Evolutionary conservation across 2,329 filamentous ascomycete genomes (phyloP).

Genomic region (Alternaria sp.): DNA sequence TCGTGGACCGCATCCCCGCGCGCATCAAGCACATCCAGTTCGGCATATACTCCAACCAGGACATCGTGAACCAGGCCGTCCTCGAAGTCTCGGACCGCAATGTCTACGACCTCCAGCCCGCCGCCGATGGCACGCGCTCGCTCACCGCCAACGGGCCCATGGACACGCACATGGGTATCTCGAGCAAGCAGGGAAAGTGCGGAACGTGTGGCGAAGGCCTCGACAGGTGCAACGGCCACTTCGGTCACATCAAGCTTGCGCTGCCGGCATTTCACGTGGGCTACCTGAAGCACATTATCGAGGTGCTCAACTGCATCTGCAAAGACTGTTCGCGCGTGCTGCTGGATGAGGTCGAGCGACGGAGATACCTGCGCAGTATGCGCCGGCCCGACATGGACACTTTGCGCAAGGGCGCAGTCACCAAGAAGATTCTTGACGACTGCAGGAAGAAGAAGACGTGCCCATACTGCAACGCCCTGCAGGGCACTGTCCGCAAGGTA

Average conservation of each 20-base stretch:
- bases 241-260: constrained; percentile 89
- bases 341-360: constrained; percentile 79
- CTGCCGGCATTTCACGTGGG: constrained; percentile 95
- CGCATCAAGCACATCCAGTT: constrained; percentile 94
- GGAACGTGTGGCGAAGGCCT: constrained; percentile 82
- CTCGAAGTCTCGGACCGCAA: constrained; percentile 93
- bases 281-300: constrained; percentile 91
- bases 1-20: constrained; percentile 86
- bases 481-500: constrained; percentile 91
- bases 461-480: constrained; percentile 78
- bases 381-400: constrained; percentile 85
- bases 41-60: constrained; percentile 89
- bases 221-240: constrained; percentile 90
- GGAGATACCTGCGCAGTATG: constrained; percentile 78
- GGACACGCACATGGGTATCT: constrained; percentile 86
- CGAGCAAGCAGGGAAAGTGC: constrained; percentile 80
- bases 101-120: constrained; percentile 85
- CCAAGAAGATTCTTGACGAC: constrained; percentile 86
- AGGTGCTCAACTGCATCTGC: constrained; percentile 93
- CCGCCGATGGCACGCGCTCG: constrained; percentile 63
- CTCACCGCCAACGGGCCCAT: constrained; percentile 84
- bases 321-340: constrained; percentile 87
- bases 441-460: constrained; percentile 88
- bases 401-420: constrained; percentile 79
- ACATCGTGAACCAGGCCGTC: constrained; percentile 94